Percentiles rank a stretch among this genome's conserved stretches.
Evolutionary conservation across 2,329 filamentous ascomycete species (phyloP).

Genomic region (Cytospora mali): DNA sequence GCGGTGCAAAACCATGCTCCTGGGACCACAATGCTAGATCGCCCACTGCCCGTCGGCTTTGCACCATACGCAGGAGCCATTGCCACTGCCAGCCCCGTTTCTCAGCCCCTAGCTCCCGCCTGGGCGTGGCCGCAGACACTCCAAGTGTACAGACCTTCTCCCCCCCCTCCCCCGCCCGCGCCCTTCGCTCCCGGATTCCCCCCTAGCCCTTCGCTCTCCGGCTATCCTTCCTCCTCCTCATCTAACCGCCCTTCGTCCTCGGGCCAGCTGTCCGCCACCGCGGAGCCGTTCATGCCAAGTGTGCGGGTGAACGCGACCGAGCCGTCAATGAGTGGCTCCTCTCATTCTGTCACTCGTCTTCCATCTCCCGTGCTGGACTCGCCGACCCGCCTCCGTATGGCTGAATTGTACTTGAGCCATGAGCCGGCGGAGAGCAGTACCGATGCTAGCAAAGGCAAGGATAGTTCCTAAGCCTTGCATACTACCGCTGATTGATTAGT

Average conservation of each 20-base stretch:
- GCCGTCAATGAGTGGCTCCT: slow-evolving; percentile 7
- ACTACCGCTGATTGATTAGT: not conserved
- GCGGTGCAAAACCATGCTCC: not conserved
- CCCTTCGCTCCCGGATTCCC: not conserved
- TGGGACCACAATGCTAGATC: not conserved
- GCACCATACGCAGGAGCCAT: not conserved
- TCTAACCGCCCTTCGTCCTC: slow-evolving; percentile 8
- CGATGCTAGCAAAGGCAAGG: not conserved
- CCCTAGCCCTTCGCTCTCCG: not conserved
- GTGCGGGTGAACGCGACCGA: slow-evolving; percentile 2
- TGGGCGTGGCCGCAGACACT: not conserved
- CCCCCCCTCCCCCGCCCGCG: too few relatives aligned
- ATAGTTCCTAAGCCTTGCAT: not conserved
- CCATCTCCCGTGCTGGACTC: not conserved
- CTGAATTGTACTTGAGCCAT: not conserved
- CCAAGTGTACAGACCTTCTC: not conserved
- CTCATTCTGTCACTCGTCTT: not conserved
- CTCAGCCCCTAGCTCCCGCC: not conserved
- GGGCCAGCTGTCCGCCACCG: not conserved
- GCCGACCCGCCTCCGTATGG: not conserved
- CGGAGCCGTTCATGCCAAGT: slow-evolving; percentile 17
- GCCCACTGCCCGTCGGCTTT: not conserved
- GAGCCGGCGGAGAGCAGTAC: too few relatives aligned
- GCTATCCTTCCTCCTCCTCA: not conserved
- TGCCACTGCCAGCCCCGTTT: not conserved